phyloP scores from a whole-genome alignment of 1,139 yeast species.

The Debaryomyces psychrophilus region DNA sequence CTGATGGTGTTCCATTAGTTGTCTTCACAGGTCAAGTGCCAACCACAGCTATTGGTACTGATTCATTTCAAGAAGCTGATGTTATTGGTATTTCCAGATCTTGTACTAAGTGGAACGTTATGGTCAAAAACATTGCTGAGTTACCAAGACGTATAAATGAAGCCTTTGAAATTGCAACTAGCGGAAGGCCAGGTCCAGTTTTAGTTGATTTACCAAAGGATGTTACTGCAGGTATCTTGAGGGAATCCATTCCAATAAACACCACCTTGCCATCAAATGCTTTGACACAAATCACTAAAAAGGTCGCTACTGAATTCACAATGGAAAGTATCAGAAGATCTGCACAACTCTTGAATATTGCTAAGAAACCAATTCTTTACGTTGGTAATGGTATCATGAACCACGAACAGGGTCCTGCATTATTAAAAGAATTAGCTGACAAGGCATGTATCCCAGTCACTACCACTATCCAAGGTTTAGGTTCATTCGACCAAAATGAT shows the following conservation, averaged over 20 bases:
- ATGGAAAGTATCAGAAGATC: conserved; percentile 74
- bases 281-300: conserved; percentile 67
- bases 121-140: conserved; percentile 94
- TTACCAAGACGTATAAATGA: conserved; percentile 94
- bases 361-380: conserved; percentile 86
- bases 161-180: conserved; percentile 94
- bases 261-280: conserved; percentile 85
- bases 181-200: conserved; percentile 98
- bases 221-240: conserved; percentile 88
- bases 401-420: conserved; percentile 76
- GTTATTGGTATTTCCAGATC: conserved; percentile 95
- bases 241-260: conserved; percentile 84
- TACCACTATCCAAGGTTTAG: conserved; percentile 90
- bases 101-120: conserved; percentile 98
- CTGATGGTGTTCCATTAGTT: conserved; percentile 96
- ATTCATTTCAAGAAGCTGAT: conserved; percentile 99
- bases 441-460: conserved; percentile 94
- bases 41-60: conserved; percentile 94
- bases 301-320: conserved; percentile 76
- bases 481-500: conserved; percentile 91
- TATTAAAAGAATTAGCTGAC: conserved; percentile 82
- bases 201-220: conserved; percentile 97
- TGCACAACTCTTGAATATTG: conserved; percentile 74
- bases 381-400: conserved; percentile 92
- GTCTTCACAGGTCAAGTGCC: conserved; percentile 99